These are phyloP conservation scores for Xylaria sp. DNA, from an alignment of 2,329 filamentous ascomycete genomes.

Conservation along the genomic window DNA sequence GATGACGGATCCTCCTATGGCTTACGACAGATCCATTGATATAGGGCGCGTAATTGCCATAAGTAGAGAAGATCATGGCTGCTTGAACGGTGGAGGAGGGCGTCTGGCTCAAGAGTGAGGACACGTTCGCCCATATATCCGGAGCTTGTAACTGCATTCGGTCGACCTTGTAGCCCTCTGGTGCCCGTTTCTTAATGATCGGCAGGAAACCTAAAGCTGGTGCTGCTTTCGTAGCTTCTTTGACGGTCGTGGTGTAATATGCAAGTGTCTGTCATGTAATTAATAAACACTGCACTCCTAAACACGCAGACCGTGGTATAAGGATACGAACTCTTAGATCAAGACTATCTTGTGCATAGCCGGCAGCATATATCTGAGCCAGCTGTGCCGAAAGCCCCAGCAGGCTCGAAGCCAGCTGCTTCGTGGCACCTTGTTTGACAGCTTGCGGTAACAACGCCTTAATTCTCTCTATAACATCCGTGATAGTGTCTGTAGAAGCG, in stretches of 20 bases:
- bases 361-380: background rate
- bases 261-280: background rate
- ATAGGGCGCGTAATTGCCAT: slow-evolving; percentile 16
- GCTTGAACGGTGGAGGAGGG: slow-evolving; percentile 17
- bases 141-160: slow-evolving; percentile 13
- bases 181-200: slow-evolving; percentile 15
- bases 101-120: slow-evolving; percentile 5
- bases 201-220: slow-evolving; percentile 17
- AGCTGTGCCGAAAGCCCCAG: background rate
- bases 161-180: slow-evolving; percentile 21
- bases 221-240: slow-evolving; percentile 18
- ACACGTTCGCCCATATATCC: slow-evolving; percentile 16
- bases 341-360: background rate
- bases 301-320: background rate
- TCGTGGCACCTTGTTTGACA: slow-evolving; percentile 1
- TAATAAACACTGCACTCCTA: background rate
- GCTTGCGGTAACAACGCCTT: background rate
- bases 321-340: slow-evolving; percentile 1
- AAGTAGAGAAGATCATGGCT: slow-evolving; percentile 6
- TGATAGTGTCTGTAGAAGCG: background rate
- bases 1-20: background rate
- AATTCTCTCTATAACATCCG: background rate
- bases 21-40: slow-evolving; percentile 16
- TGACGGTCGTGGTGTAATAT: slow-evolving; percentile 19
- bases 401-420: slow-evolving; percentile 17